Base-by-base conservation (phyloP, 129 eudicot species). In the Pseudognaphalium luteoalbum region DNA sequence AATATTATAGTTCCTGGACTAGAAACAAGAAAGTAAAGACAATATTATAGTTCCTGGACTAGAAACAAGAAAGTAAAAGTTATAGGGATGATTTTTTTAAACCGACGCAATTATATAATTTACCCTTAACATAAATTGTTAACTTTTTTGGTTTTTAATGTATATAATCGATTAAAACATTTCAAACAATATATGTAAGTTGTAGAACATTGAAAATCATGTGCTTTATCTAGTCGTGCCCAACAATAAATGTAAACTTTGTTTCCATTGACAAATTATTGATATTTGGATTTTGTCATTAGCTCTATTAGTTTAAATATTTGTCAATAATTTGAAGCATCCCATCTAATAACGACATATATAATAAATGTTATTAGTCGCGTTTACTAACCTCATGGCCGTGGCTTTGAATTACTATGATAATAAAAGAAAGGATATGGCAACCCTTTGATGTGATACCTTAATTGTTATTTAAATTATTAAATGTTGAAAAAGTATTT, bases 401-500 rank as follows among this genome's bases (percentile, higher is more conserved):
- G 6, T 41, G 37, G 52, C n/a, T 15, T 76, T 75, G 21, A 30
- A 66, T 63, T 29, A 5, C 10, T n/a, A n/a, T n/a, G n/a, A n/a
- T 60, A 62, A 7, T 66, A 64, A 34, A 19, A 33, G 2, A 19
- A 9, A 21, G 21, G n/a, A 66, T 22, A 37, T 32, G 10, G 32
- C 19, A 68, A 61, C 51, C 21, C 47, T 51, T 42, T 29, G 71
- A 62, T 74, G 71, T 74, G 62, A 74, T 42, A 63, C 42, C 21
- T 28, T 37, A 62, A 14, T 21, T 73, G 28, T 32, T 77, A 59
- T 67, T n/a, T 34, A 28, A 57, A 17, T 56, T 20, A 56, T 77
- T 77, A 58, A 57, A 68, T 39, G 74, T 71, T 54, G 73, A 22
- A 35, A 76, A 33, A 20, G n/a, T 52, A 68, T 50, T 34, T 66